A percentile compares a stretch with the other conserved stretches of the same genome.
Evolutionary conservation across 2,329 filamentous ascomycete species (phyloP).

Genomic region (Teratosphaeria destructans): DNA sequence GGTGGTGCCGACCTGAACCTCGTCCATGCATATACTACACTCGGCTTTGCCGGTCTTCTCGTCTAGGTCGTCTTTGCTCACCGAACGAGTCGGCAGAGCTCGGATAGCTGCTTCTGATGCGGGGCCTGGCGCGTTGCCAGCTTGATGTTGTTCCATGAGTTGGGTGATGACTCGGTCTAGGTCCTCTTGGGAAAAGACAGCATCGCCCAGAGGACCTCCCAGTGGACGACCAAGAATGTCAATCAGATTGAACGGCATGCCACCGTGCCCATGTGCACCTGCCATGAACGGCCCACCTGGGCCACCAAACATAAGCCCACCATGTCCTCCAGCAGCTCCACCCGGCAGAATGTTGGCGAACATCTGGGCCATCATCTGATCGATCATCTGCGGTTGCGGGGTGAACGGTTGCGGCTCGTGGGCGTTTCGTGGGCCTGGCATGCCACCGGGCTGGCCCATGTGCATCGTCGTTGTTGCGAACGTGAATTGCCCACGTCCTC

Average conservation of each 20-base stretch:
- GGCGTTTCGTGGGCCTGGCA: conserved; percentile 41
- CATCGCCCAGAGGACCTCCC: conserved; percentile 53
- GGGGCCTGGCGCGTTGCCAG: conserved; percentile 69
- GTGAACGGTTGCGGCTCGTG: conserved; percentile 37
- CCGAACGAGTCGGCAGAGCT: conserved; percentile 56
- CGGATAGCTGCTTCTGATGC: conserved; percentile 66
- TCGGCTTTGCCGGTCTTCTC: conserved; percentile 55
- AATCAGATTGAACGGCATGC: conserved; percentile 8
- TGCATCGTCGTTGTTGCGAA: conserved; percentile 20
- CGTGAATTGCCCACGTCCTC: conserved; percentile 20
- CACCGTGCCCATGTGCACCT: background rate
- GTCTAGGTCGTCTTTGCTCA: conserved; percentile 60
- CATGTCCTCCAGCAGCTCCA: conserved; percentile 1
- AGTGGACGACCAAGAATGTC: conserved; percentile 26
- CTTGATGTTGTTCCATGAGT: conserved; percentile 74
- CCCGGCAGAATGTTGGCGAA: conserved; percentile 20
- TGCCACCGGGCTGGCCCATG: conserved; percentile 7
- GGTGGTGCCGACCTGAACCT: conserved; percentile 60
- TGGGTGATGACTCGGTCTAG: conserved; percentile 79
- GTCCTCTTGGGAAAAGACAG: conserved; percentile 82
- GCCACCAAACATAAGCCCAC: background rate
- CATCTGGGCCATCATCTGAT: conserved; percentile 24
- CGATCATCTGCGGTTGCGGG: conserved; percentile 23
- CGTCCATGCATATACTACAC: conserved; percentile 92
- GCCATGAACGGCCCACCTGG: conserved; percentile 4